Evolutionary conservation across 129 eudicot genomes (phyloP).

Genomic region (Artemisia annua): DNA sequence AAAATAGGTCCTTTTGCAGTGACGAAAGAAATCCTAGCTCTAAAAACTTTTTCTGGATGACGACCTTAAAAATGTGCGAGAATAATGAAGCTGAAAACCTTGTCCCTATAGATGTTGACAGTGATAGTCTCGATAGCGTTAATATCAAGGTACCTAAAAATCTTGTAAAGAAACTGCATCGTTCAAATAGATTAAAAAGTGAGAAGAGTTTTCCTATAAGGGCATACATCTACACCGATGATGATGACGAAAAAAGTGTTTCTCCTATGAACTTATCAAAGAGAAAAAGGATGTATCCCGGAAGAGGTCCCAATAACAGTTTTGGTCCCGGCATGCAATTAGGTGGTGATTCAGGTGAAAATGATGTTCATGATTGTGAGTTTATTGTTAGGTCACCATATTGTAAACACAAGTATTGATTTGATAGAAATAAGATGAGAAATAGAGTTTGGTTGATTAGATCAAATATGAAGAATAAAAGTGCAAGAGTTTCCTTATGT

Average conservation of each 20-base stretch:
- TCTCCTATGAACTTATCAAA: constrained; percentile 62
- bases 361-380: constrained; percentile 45
- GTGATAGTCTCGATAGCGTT: constrained; percentile 48
- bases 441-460: too few relatives aligned
- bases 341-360: constrained; percentile 43
- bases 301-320: constrained; percentile 30
- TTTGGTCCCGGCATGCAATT: constrained; percentile 45
- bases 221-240: constrained; percentile 70
- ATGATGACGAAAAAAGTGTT: constrained; percentile 46
- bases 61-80: constrained; percentile 38
- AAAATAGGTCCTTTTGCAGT: constrained; percentile 22
- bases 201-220: constrained; percentile 28
- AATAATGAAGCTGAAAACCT: constrained; percentile 35
- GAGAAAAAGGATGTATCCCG: constrained; percentile 60
- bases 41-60: constrained; percentile 29
- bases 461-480: too few relatives aligned
- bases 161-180: constrained; percentile 24
- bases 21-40: constrained; percentile 19
- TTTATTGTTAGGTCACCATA: too few relatives aligned
- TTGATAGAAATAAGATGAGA: too few relatives aligned
- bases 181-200: constrained; percentile 35
- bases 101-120: constrained; percentile 62
- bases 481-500: too few relatives aligned
- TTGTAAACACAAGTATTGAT: too few relatives aligned
- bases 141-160: constrained; percentile 50